Percentiles rank a stretch among this genome's conserved stretches.
Evolutionary conservation across 352 stramenopile species (phyloP).

Genomic region (Pythium grandisporangium): DNA sequence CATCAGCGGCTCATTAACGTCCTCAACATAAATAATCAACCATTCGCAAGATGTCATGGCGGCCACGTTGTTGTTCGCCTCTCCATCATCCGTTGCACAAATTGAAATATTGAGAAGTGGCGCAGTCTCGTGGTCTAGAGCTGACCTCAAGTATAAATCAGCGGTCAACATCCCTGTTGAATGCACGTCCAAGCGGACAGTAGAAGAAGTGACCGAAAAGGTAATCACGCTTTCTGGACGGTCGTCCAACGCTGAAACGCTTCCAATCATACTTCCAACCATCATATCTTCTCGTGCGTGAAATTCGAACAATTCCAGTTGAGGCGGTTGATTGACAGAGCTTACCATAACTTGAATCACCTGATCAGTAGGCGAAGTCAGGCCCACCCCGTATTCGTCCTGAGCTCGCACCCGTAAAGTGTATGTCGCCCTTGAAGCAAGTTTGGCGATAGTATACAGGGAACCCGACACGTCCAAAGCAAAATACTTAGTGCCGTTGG

Average conservation of each 20-base stretch:
- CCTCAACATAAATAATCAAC: constrained; percentile 20
- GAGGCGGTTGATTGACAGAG: constrained; percentile 10
- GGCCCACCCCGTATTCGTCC: constrained; percentile 5
- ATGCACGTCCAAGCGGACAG: constrained; percentile 15
- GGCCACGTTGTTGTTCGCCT: constrained; percentile 24
- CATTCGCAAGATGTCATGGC: constrained; percentile 36
- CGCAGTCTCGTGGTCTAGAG: constrained; percentile 30
- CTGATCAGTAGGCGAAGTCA: constrained; percentile 3
- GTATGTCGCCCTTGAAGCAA: too few species aligned
- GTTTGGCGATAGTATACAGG: too few species aligned
- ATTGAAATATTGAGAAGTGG: constrained; percentile 19
- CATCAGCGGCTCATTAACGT: constrained; percentile 32
- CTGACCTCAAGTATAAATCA: constrained; percentile 19
- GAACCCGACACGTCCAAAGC: too few species aligned
- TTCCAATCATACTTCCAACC: constrained; percentile 20
- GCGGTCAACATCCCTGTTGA: constrained; percentile 12
- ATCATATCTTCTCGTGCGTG: constrained; percentile 6
- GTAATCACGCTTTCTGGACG: constrained; percentile 26
- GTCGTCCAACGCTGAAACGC: constrained; percentile 19
- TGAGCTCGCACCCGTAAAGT: constrained; percentile 9
- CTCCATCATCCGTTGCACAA: constrained; percentile 43
- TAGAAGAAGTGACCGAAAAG: constrained; percentile 27
- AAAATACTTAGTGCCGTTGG: too few species aligned
- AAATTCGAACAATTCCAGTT: constrained; percentile 6
- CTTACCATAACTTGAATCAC: constrained; percentile 4